phyloP scores from a whole-genome alignment of 768 basidiomycete genomes.

The Vishniacozyma victoriae region DNA sequence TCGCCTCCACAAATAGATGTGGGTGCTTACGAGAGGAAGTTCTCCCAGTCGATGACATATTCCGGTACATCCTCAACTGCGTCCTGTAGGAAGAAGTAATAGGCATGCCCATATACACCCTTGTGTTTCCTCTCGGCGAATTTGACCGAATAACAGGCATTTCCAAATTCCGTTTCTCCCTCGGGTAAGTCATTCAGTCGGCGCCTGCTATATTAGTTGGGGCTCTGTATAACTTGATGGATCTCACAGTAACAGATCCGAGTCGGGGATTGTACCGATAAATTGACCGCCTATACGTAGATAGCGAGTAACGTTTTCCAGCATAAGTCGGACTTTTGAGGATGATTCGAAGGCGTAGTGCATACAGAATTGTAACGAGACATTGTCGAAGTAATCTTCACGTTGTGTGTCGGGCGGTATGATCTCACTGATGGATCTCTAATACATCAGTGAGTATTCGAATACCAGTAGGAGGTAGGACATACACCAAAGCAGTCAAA shows the following conservation, averaged over 20 bases:
- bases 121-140: slow-evolving; percentile 65
- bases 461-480: neutral
- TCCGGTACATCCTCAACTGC: slow-evolving; percentile 97
- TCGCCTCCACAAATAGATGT: neutral
- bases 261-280: slow-evolving; percentile 93
- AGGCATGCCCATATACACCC: slow-evolving; percentile 79
- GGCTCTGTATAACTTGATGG: no score
- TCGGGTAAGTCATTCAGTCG: slow-evolving; percentile 66
- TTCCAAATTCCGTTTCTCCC: slow-evolving; percentile 75
- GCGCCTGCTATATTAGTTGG: slow-evolving; percentile 50
- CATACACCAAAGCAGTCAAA: slow-evolving; percentile 75
- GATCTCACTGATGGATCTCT: slow-evolving; percentile 62
- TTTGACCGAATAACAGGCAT: slow-evolving; percentile 78
- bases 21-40: slow-evolving; percentile 68
- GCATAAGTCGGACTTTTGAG: slow-evolving; percentile 81
- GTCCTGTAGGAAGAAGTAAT: slow-evolving; percentile 87
- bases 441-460: neutral
- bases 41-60: slow-evolving; percentile 92
- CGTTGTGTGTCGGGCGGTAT: slow-evolving; percentile 58
- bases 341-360: slow-evolving; percentile 97
- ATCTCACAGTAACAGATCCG: slow-evolving; percentile 72
- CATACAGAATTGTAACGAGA: slow-evolving; percentile 99
- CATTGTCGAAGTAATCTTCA: slow-evolving; percentile 75
- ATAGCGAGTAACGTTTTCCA: slow-evolving; percentile 76
- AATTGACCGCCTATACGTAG: slow-evolving; percentile 82